Evolutionary conservation across 164 flowering plant species (phyloP).

Genomic region (Nymphaea colorata): DNA sequence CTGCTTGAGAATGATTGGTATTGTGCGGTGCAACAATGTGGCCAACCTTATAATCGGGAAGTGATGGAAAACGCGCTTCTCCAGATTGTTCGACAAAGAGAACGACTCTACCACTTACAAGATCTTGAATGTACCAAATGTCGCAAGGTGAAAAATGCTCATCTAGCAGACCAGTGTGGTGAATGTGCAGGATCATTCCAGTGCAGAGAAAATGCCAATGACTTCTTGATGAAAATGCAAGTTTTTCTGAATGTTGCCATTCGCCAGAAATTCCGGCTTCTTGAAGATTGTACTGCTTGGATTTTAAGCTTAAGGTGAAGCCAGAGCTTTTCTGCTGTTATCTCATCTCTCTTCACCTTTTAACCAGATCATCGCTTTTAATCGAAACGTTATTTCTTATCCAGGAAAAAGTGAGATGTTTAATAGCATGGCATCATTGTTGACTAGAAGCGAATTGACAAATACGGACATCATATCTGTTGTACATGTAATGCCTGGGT

Average conservation of each 20-base stretch:
- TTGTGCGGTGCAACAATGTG: conserved; percentile 87
- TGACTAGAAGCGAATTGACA: no score
- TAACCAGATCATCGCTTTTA: no score
- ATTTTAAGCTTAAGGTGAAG: conserved; percentile 38
- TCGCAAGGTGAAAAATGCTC: conserved; percentile 75
- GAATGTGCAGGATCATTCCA: conserved; percentile 70
- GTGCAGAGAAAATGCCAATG: conserved; percentile 65
- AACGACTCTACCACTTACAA: conserved; percentile 79
- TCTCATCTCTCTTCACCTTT: no score
- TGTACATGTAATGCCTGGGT: no score
- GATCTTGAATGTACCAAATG: conserved; percentile 83
- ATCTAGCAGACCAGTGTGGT: conserved; percentile 68
- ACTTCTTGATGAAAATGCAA: conserved; percentile 60
- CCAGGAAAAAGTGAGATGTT: no score
- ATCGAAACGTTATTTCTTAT: no score
- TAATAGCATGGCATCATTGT: no score
- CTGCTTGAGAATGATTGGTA: conserved; percentile 65
- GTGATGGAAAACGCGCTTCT: conserved; percentile 86
- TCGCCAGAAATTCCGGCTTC: conserved; percentile 61
- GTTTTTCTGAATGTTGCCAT: conserved; percentile 52
- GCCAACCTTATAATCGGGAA: conserved; percentile 84
- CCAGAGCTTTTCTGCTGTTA: background rate
- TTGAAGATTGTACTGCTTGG: conserved; percentile 72
- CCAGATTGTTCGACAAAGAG: conserved; percentile 84
- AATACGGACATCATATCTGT: no score